phyloP scores from a whole-genome alignment of 179 eudicot species.

The Silene vulgaris region DNA sequence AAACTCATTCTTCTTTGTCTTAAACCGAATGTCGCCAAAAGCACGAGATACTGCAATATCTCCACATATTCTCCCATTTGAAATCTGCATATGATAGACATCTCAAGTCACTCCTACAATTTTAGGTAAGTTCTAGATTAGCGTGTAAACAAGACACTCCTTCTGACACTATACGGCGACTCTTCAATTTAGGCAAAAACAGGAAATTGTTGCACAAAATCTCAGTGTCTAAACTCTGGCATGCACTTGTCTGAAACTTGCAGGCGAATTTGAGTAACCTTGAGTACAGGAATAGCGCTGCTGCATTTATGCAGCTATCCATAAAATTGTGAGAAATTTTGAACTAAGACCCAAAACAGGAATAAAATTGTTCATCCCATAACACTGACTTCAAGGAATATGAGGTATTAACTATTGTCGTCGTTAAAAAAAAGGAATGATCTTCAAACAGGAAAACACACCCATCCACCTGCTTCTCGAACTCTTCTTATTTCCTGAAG shows the following conservation, averaged over 20 bases:
- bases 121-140: background rate
- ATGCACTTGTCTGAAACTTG: no score
- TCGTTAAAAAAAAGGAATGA: background rate
- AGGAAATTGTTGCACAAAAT: no score
- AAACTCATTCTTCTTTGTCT: constrained; percentile 87
- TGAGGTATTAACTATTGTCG: background rate
- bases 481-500: constrained; percentile 79
- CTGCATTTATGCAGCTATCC: no score
- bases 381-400: background rate
- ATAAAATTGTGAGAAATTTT: background rate
- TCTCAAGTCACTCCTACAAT: background rate
- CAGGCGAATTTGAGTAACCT: no score
- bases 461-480: constrained; percentile 99
- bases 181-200: no score
- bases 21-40: constrained; percentile 92
- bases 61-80: constrained; percentile 88
- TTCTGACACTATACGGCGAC: no score
- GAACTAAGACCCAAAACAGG: background rate
- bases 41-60: constrained; percentile 94
- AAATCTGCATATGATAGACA: constrained; percentile 44
- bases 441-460: constrained; percentile 51
- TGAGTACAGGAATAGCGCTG: no score
- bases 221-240: no score
- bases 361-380: background rate
- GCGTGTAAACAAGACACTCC: background rate